These are phyloP conservation scores for Aplosporella prunicola DNA, from an alignment of 2,329 filamentous ascomycete species.

Conservation along the genomic window DNA sequence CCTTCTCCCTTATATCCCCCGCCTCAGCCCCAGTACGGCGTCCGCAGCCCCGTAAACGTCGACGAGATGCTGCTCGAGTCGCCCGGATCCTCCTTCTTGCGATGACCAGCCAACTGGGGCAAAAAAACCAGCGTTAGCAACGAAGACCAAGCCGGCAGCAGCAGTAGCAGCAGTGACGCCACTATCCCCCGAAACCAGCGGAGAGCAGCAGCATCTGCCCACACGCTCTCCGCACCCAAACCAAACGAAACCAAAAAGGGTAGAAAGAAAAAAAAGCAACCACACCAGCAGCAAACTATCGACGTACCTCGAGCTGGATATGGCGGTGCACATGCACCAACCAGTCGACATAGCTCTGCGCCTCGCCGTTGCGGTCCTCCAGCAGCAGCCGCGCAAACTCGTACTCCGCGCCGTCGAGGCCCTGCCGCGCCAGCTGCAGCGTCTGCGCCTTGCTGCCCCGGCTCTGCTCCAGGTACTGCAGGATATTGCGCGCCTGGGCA, in stretches of 20 bases:
- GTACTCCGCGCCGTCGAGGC: slow-evolving; percentile 88
- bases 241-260: no score
- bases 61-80: slow-evolving; percentile 17
- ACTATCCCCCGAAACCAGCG: no score
- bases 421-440: slow-evolving; percentile 83
- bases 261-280: not conserved
- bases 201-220: not conserved
- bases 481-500: slow-evolving; percentile 85
- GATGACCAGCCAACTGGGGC: slow-evolving; percentile 55
- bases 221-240: not conserved
- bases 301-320: slow-evolving; percentile 68
- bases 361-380: slow-evolving; percentile 95
- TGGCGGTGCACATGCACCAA: slow-evolving; percentile 88
- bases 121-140: no score
- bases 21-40: slow-evolving; percentile 30
- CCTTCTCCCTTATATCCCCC: not conserved
- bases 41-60: slow-evolving; percentile 30
- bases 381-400: slow-evolving; percentile 88
- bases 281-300: no score
- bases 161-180: no score
- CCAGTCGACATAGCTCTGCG: slow-evolving; percentile 98
- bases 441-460: slow-evolving; percentile 81
- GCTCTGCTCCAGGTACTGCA: slow-evolving; percentile 73
- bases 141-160: no score
- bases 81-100: slow-evolving; percentile 55